phyloP scores from a whole-genome alignment of 805 yeast genomes.

The Nakazawaea siamensis region DNA sequence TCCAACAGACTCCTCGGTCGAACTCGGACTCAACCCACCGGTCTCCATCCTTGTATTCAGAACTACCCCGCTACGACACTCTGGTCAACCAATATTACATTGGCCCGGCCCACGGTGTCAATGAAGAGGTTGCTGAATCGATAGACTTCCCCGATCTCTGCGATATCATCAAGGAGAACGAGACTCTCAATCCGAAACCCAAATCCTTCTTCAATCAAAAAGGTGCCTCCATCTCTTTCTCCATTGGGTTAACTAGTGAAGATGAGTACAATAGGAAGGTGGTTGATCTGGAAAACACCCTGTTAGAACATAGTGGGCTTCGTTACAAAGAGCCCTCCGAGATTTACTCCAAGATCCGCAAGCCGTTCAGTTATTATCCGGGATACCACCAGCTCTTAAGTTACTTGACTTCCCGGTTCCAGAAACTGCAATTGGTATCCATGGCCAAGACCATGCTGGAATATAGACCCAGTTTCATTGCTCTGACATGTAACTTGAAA shows the following conservation, averaged over 20 bases:
- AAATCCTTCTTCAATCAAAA: slow-evolving; percentile 24
- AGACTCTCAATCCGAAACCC: slow-evolving; percentile 27
- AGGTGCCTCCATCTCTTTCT: slow-evolving; percentile 35
- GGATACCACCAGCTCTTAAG: slow-evolving; percentile 80
- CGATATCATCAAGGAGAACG: slow-evolving; percentile 31
- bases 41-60: slow-evolving; percentile 8
- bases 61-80: slow-evolving; percentile 41
- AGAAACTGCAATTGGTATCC: slow-evolving; percentile 58
- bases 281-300: slow-evolving; percentile 11
- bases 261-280: slow-evolving; percentile 20
- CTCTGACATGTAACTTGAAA: slow-evolving; percentile 80
- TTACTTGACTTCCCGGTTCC: slow-evolving; percentile 66
- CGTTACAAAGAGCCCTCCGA: slow-evolving; percentile 61
- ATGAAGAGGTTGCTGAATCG: slow-evolving; percentile 26
- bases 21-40: not conserved
- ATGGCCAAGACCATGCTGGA: slow-evolving; percentile 87
- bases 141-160: slow-evolving; percentile 55
- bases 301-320: slow-evolving; percentile 24
- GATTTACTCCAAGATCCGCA: slow-evolving; percentile 64
- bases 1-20: not conserved
- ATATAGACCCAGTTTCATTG: slow-evolving; percentile 87
- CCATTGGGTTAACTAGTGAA: slow-evolving; percentile 36
- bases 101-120: slow-evolving; percentile 33
- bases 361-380: slow-evolving; percentile 83
- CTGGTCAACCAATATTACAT: slow-evolving; percentile 61